Evolutionary conservation across 1,284 basidiomycete genomes (phyloP).

Genomic region (Cryptococcus sp.): DNA sequence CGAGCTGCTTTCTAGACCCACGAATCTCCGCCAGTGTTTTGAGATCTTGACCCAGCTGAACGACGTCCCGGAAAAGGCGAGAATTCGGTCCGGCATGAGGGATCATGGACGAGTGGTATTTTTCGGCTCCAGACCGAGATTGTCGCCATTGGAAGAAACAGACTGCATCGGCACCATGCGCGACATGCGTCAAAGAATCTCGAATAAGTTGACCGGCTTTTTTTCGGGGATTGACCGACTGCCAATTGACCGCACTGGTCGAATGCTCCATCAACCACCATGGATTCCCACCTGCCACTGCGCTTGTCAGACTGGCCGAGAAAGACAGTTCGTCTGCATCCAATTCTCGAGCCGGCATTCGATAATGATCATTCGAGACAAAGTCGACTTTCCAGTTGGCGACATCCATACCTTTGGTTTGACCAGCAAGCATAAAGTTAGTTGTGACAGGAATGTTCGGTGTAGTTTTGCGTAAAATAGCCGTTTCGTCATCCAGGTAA

Average conservation of each 20-base stretch:
- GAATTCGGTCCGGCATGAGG: constrained; percentile 9
- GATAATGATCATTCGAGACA: constrained; percentile 14
- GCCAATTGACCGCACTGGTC: constrained; percentile 15
- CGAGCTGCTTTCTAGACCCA: constrained; percentile 4
- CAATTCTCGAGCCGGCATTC: background rate
- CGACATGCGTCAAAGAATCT: constrained; percentile 11
- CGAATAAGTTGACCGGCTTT: constrained; percentile 6
- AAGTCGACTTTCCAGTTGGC: constrained; percentile 10
- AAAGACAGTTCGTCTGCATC: constrained; percentile 13
- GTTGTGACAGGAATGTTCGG: constrained; percentile 11
- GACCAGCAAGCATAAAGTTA: constrained; percentile 11
- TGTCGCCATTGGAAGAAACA: constrained; percentile 17
- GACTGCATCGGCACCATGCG: constrained; percentile 12
- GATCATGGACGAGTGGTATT: constrained; percentile 12
- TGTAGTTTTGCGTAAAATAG: constrained; percentile 5
- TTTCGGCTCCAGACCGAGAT: constrained; percentile 9
- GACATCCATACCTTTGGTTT: constrained; percentile 5
- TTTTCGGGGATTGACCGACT: constrained; percentile 8
- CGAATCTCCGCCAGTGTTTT: constrained; percentile 6
- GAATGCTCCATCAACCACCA: constrained; percentile 18
- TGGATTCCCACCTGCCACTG: constrained; percentile 4
- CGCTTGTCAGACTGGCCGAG: constrained; percentile 7
- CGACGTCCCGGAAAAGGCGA: constrained; percentile 9
- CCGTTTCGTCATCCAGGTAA: constrained; percentile 4
- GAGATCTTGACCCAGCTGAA: constrained; percentile 8